A percentile compares a stretch with the other conserved stretches of the same genome.
These are phyloP conservation scores for Mollisiaceae sp. DNA, from an alignment of 2,329 filamentous ascomycete species.

Conservation along the genomic window DNA sequence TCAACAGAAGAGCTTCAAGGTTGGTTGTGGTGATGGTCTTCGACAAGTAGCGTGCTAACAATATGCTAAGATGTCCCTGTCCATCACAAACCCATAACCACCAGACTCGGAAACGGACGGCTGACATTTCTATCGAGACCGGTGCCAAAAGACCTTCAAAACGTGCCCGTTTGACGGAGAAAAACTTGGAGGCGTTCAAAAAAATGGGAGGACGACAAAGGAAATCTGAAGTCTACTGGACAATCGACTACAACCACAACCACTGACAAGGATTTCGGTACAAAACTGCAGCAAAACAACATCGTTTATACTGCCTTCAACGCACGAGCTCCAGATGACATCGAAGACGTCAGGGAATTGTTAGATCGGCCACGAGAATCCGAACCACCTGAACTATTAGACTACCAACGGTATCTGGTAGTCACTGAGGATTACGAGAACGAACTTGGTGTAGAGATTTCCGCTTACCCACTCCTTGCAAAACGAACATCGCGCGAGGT, in stretches of 20 bases:
- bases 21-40: slow-evolving; percentile 28
- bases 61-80: slow-evolving; percentile 27
- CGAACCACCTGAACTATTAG: slow-evolving; percentile 15
- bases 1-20: slow-evolving; percentile 30
- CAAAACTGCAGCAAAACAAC: slow-evolving; percentile 24
- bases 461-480: slow-evolving; percentile 21
- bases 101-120: slow-evolving; percentile 29
- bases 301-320: slow-evolving; percentile 19
- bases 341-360: slow-evolving; percentile 16
- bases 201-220: slow-evolving; percentile 26
- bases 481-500: slow-evolving; percentile 19
- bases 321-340: slow-evolving; percentile 23
- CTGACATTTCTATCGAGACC: slow-evolving; percentile 28
- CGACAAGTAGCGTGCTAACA: slow-evolving; percentile 29
- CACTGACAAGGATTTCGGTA: slow-evolving; percentile 22
- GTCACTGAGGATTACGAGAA: slow-evolving; percentile 14
- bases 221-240: slow-evolving; percentile 25
- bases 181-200: slow-evolving; percentile 30
- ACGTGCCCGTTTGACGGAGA: slow-evolving; percentile 28
- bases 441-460: slow-evolving; percentile 19
- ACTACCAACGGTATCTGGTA: slow-evolving; percentile 20
- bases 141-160: slow-evolving; percentile 24
- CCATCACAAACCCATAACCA: slow-evolving; percentile 22
- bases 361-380: slow-evolving; percentile 20
- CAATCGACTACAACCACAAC: slow-evolving; percentile 21